Percentiles rank a stretch among this genome's conserved stretches.
phyloP scores from a whole-genome alignment of 73 alveolate genomes.

The Tetrahymena elliotti region DNA sequence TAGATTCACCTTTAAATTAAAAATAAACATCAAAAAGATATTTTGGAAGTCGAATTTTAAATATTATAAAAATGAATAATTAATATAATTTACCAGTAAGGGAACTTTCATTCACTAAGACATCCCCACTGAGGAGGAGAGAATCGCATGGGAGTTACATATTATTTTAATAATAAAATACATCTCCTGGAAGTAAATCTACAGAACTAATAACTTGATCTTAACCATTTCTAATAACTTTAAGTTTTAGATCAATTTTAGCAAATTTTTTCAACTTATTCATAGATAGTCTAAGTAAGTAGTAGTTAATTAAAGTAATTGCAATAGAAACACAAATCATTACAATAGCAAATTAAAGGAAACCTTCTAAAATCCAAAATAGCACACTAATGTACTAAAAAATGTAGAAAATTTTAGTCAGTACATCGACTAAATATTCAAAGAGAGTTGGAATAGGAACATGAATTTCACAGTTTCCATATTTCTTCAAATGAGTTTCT shows the following conservation, averaged over 20 bases:
- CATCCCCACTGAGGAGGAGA: conserved; percentile 51
- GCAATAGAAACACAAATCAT: conserved; percentile 24
- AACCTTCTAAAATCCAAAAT: conserved; percentile 25
- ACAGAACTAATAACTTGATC: background rate
- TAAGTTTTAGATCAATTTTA: background rate
- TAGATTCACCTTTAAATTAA: conserved; percentile 41
- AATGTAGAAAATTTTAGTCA: conserved; percentile 14
- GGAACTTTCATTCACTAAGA: conserved; percentile 61
- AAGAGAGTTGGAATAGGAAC: conserved; percentile 29
- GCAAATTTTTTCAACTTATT: conserved; percentile 20
- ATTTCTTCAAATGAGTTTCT: background rate
- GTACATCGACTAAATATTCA: conserved; percentile 13
- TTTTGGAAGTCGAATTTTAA: too few species aligned
- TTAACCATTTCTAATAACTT: conserved; percentile 1
- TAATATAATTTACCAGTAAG: conserved; percentile 41
- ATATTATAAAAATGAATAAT: background rate
- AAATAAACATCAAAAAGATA: too few species aligned
- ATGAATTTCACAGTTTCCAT: conserved; percentile 19
- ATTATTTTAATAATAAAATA: conserved; percentile 11
- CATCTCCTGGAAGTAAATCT: conserved; percentile 38
- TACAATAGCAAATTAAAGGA: background rate
- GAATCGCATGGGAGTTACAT: conserved; percentile 64
- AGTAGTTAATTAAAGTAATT: conserved; percentile 9
- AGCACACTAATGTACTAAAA: conserved; percentile 7
- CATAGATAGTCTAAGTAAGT: background rate